Evolutionary conservation across 768 basidiomycete species (phyloP).

Genomic region (Postia placenta): DNA sequence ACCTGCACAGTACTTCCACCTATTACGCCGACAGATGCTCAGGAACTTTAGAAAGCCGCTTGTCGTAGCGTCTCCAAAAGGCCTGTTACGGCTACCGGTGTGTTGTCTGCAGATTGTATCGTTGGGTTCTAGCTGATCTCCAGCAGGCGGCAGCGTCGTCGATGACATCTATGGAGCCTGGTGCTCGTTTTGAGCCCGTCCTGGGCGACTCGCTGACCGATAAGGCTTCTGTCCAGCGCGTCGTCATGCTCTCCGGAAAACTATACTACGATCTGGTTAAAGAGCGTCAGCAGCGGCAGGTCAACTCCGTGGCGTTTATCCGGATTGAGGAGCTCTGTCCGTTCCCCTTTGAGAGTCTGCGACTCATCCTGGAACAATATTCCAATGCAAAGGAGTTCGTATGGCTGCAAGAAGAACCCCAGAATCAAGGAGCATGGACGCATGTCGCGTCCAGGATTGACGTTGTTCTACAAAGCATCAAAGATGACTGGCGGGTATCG

Average conservation of each 20-base stretch:
- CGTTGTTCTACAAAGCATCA: constrained; percentile 37
- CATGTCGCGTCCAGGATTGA: constrained; percentile 59
- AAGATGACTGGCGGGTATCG: constrained; percentile 27
- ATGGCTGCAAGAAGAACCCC: constrained; percentile 87
- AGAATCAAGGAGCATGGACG: constrained; percentile 77
- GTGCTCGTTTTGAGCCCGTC: constrained; percentile 63
- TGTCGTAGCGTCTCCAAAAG: constrained; percentile 81
- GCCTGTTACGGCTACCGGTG: constrained; percentile 70
- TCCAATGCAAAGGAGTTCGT: constrained; percentile 32
- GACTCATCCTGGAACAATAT: constrained; percentile 42
- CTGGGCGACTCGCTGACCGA: constrained; percentile 44
- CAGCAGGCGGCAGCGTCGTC: constrained; percentile 67
- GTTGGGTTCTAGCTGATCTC: neutral
- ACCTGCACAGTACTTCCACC: constrained; percentile 88
- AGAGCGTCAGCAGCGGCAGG: constrained; percentile 45
- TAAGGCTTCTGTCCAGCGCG: constrained; percentile 41
- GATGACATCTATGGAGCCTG: constrained; percentile 52
- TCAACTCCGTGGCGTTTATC: constrained; percentile 56
- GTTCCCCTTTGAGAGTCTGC: constrained; percentile 68
- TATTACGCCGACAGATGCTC: constrained; percentile 79
- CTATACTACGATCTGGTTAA: constrained; percentile 83
- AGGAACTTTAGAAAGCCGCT: constrained; percentile 86
- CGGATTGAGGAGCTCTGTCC: constrained; percentile 85
- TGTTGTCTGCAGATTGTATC: constrained; percentile 18
- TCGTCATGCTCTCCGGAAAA: constrained; percentile 80